Percentiles rank a stretch among this genome's conserved stretches.
Evolutionary conservation across 495 filamentous ascomycete genomes (phyloP).

Genomic region (Daldinia concentrica): DNA sequence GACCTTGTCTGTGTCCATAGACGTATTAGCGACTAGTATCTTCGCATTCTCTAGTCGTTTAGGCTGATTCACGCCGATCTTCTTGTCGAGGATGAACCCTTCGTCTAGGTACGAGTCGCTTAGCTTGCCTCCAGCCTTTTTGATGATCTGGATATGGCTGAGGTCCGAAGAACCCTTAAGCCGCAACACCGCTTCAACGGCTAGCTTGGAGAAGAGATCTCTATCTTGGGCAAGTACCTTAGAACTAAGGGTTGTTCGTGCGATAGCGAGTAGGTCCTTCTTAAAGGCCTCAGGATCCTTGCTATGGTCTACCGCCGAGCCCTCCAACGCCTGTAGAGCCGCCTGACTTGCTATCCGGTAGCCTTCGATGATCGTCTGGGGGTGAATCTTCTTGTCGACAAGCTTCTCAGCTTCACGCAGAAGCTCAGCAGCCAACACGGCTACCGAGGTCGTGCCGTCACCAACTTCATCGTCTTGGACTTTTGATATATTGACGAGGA

Average conservation of each 20-base stretch:
- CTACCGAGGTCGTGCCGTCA: constrained; percentile 86
- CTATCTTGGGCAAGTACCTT: constrained; percentile 96
- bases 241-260: constrained; percentile 95
- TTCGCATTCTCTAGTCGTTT: constrained; percentile 97
- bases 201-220: constrained; percentile 88
- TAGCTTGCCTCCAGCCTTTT: constrained; percentile 97
- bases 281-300: constrained; percentile 82
- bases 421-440: constrained; percentile 93
- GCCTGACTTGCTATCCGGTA: constrained; percentile 95
- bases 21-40: constrained; percentile 95
- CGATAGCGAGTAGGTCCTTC: constrained; percentile 88
- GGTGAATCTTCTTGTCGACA: constrained; percentile 96
- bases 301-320: constrained; percentile 88
- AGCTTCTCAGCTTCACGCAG: constrained; percentile 96
- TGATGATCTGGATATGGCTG: constrained; percentile 98
- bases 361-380: constrained; percentile 98
- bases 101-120: constrained; percentile 97
- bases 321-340: constrained; percentile 83
- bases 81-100: constrained; percentile 98
- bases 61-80: constrained; percentile 97
- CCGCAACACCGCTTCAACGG: constrained; percentile 90
- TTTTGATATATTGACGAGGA: constrained; percentile 98
- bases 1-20: constrained; percentile 99
- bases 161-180: constrained; percentile 92
- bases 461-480: constrained; percentile 99